Conservation (phyloP, 768 basidiomycete species). For the Russula sp. region DNA sequence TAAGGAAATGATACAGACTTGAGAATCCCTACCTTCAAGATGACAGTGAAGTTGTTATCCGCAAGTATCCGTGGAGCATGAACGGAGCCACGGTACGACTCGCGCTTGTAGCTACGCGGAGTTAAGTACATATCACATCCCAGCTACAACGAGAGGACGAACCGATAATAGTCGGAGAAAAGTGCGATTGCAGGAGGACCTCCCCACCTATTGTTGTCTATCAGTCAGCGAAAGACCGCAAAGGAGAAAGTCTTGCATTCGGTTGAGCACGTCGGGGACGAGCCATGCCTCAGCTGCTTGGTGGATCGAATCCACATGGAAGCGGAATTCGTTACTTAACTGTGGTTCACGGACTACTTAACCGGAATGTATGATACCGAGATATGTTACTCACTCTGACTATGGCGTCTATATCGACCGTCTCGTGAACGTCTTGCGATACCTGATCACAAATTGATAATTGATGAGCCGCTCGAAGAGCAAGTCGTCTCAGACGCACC, state of each 20-base stretch:
- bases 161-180: conserved; percentile 58
- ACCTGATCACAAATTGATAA: conserved; percentile 40
- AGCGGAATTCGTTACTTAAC: conserved; percentile 83
- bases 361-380: neutral
- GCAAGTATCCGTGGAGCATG: conserved; percentile 76
- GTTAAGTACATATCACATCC: neutral
- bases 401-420: conserved; percentile 70
- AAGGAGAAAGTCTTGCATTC: conserved; percentile 46
- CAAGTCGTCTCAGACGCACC: conserved; percentile 39
- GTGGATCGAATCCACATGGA: conserved; percentile 73
- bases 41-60: conserved; percentile 60
- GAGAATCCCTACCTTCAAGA: conserved; percentile 60
- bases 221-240: conserved; percentile 1
- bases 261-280: conserved; percentile 72
- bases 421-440: conserved; percentile 67
- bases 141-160: conserved; percentile 1
- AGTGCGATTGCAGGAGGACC: conserved; percentile 71
- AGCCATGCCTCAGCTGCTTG: conserved; percentile 81
- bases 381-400: conserved; percentile 52
- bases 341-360: conserved; percentile 33
- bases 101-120: conserved; percentile 59
- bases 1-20: neutral
- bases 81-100: conserved; percentile 76
- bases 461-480: neutral
- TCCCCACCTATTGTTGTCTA: conserved; percentile 45